A percentile compares a stretch with the other conserved stretches of the same genome.
Conservation (phyloP, 2,329 filamentous ascomycete genomes). For the Aspergillus quadrilineatus region DNA sequence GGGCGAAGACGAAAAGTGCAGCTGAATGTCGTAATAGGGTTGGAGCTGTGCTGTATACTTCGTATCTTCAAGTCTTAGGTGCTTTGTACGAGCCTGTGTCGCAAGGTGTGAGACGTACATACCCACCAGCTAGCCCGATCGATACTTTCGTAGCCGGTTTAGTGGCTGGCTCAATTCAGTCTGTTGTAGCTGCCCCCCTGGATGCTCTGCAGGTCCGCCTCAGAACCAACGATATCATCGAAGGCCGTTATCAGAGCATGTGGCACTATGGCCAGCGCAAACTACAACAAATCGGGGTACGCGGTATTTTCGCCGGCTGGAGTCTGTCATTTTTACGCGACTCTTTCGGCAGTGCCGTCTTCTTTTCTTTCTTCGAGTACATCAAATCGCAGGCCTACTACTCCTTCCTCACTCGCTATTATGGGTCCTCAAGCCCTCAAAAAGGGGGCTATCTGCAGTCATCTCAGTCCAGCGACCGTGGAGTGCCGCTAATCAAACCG, state of each 20-base stretch:
- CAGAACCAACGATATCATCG: slow-evolving; percentile 58
- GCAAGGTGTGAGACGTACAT: slow-evolving; percentile 57
- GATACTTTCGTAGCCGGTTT: slow-evolving; percentile 61
- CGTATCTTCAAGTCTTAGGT: slow-evolving; percentile 62
- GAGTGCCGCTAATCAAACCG: slow-evolving; percentile 54
- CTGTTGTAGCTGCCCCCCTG: slow-evolving; percentile 61
- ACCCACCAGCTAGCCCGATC: slow-evolving; percentile 55
- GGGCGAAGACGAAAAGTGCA: background rate
- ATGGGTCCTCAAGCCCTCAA: slow-evolving; percentile 44
- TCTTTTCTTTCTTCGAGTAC: slow-evolving; percentile 64
- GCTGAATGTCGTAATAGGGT: slow-evolving; percentile 41
- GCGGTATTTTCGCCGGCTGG: slow-evolving; percentile 65
- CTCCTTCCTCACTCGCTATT: slow-evolving; percentile 59
- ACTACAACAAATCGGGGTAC: slow-evolving; percentile 57
- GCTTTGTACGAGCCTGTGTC: slow-evolving; percentile 58
- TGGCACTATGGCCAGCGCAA: slow-evolving; percentile 63
- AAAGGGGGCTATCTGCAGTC: slow-evolving; percentile 31
- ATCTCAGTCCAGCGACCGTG: slow-evolving; percentile 28
- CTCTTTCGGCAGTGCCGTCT: slow-evolving; percentile 59
- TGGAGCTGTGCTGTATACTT: slow-evolving; percentile 63
- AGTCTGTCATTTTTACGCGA: slow-evolving; percentile 60
- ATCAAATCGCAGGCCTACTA: slow-evolving; percentile 64
- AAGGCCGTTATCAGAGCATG: slow-evolving; percentile 60
- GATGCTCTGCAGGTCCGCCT: slow-evolving; percentile 64
- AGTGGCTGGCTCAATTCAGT: slow-evolving; percentile 59